Percentiles rank a stretch among this genome's conserved stretches.
Evolutionary conservation across 345 rosid genomes (phyloP).

Genomic region (Rhizophora mangle): DNA sequence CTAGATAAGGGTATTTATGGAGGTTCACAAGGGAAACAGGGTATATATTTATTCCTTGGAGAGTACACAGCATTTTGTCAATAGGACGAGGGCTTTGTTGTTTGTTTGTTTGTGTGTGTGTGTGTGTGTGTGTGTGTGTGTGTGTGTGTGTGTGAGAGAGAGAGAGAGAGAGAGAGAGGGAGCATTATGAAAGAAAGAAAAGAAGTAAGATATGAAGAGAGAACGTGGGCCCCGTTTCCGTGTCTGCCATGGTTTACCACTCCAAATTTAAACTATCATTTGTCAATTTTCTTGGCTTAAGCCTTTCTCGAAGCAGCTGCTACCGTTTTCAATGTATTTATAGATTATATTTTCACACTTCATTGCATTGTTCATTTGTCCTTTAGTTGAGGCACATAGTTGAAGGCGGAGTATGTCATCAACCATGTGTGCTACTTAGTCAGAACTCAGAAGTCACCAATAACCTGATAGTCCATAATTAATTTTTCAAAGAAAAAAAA

Average conservation of each 20-base stretch:
- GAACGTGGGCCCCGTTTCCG: slow-evolving; percentile 91
- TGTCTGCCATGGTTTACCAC: slow-evolving; percentile 59
- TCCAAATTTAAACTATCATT: slow-evolving; percentile 37
- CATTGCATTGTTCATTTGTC: not conserved
- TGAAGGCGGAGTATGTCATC: not conserved
- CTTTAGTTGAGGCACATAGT: not conserved
- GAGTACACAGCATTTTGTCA: slow-evolving; percentile 30
- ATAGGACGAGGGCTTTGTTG: not conserved
- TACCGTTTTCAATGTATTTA: not conserved
- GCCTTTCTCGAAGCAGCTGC: slow-evolving; percentile 47
- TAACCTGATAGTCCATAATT: no score
- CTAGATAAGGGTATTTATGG: slow-evolving; percentile 57
- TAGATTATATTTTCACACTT: not conserved
- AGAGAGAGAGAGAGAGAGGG: not conserved
- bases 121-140: not conserved
- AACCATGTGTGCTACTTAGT: no score
- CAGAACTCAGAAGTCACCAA: no score
- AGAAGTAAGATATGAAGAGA: slow-evolving; percentile 36
- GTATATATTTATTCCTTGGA: slow-evolving; percentile 55
- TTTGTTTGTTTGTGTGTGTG: not conserved
- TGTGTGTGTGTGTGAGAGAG: not conserved
- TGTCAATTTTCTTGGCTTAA: slow-evolving; percentile 64
- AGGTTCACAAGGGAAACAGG: slow-evolving; percentile 49
- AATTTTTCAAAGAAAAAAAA: no score
- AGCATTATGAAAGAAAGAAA: slow-evolving; percentile 9